phyloP scores from a whole-genome alignment of 1,284 basidiomycete genomes.

The Dichomitus squalens region DNA sequence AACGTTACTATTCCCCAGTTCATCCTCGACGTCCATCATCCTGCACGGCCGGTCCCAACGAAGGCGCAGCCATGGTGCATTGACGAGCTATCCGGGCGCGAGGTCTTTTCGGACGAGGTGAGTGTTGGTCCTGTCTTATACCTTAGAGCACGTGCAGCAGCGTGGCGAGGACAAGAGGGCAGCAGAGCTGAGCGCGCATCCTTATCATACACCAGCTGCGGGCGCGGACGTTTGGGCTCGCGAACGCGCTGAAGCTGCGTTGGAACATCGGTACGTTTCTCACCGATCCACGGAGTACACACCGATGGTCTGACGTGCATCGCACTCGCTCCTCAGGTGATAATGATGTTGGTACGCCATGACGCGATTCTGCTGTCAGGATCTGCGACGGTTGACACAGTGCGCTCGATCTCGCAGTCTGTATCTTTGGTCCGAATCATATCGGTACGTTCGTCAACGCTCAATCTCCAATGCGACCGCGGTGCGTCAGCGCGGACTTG shows the following conservation, averaged over 20 bases:
- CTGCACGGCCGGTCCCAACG: slow-evolving; percentile 44
- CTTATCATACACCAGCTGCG: slow-evolving; percentile 16
- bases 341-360: slow-evolving; percentile 25
- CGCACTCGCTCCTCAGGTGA: slow-evolving; percentile 16
- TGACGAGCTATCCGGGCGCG: slow-evolving; percentile 58
- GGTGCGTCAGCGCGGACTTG: neutral
- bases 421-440: slow-evolving; percentile 39
- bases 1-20: slow-evolving; percentile 74
- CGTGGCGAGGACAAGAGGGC: neutral
- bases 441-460: slow-evolving; percentile 23
- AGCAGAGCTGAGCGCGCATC: neutral
- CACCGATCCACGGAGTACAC: neutral
- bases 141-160: neutral
- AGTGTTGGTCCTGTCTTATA: slow-evolving; percentile 14
- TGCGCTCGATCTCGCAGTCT: slow-evolving; percentile 25
- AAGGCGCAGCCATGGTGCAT: slow-evolving; percentile 51
- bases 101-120: slow-evolving; percentile 55
- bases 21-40: slow-evolving; percentile 57
- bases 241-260: slow-evolving; percentile 23
- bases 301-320: neutral
- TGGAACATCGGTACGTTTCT: slow-evolving; percentile 26
- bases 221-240: slow-evolving; percentile 25
- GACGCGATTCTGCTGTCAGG: neutral
- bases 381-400: slow-evolving; percentile 17
- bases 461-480: neutral